Conservation (phyloP, 2,329 filamentous ascomycete species). For the Rhinocladiella similis region DNA sequence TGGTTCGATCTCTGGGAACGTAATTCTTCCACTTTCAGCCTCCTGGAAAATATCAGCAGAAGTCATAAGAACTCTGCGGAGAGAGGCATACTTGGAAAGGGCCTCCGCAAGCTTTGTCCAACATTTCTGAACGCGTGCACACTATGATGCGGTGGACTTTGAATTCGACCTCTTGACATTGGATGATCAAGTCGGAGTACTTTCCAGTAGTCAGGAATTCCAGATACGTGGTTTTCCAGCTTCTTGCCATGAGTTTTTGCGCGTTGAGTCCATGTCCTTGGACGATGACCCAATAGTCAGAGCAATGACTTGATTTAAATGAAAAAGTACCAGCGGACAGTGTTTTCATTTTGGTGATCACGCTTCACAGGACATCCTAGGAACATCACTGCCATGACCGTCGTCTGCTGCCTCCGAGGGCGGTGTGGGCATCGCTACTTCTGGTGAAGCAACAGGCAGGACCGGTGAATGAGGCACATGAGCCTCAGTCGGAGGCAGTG, state of each 20-base stretch:
- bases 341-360: slow-evolving; percentile 2
- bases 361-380: slow-evolving; percentile 8
- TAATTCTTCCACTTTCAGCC: slow-evolving; percentile 1
- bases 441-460: not conserved
- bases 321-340: not conserved
- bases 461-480: not conserved
- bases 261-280: not conserved
- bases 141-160: slow-evolving; percentile 31
- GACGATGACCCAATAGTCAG: not conserved
- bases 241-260: not conserved
- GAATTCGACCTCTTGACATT: slow-evolving; percentile 28
- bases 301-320: not conserved
- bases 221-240: not conserved
- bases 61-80: not conserved
- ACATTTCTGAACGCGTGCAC: slow-evolving; percentile 27
- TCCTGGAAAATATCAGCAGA: not conserved
- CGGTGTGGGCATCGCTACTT: slow-evolving; percentile 20
- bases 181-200: slow-evolving; percentile 14
- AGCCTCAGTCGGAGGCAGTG: not conserved
- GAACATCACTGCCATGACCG: slow-evolving; percentile 13
- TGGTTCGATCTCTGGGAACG: slow-evolving; percentile 9
- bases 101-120: slow-evolving; percentile 25
- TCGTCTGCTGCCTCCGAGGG: slow-evolving; percentile 24
- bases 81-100: slow-evolving; percentile 30
- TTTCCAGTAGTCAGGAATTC: slow-evolving; percentile 1